Evolutionary conservation across 1,139 yeast species (phyloP).

Genomic region (Pichia sorboxylosa): DNA sequence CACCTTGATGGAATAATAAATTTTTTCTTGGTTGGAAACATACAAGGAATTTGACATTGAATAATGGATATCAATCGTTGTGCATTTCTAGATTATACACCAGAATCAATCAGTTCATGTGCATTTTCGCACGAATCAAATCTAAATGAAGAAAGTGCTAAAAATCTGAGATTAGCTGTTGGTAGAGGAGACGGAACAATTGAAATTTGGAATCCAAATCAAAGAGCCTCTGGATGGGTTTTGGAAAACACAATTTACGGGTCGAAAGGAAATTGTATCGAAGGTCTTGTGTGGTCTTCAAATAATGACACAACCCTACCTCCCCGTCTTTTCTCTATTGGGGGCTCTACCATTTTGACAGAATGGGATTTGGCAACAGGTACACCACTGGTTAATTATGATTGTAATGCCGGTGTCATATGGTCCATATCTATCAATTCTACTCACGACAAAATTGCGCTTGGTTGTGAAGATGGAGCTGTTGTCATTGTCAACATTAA

Average conservation of each 20-base stretch:
- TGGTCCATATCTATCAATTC: slow-evolving; percentile 77
- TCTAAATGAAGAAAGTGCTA: slow-evolving; percentile 38
- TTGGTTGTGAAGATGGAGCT: slow-evolving; percentile 93
- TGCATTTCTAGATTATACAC: slow-evolving; percentile 81
- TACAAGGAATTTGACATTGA: too few relatives aligned
- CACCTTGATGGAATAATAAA: neutral
- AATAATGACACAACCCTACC: slow-evolving; percentile 21
- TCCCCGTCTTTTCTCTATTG: slow-evolving; percentile 78
- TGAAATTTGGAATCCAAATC: slow-evolving; percentile 84
- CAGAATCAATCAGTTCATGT: slow-evolving; percentile 74
- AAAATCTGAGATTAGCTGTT: slow-evolving; percentile 68
- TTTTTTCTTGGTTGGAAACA: too few relatives aligned
- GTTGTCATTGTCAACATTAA: slow-evolving; percentile 73
- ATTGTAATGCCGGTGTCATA: slow-evolving; percentile 86
- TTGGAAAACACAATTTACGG: slow-evolving; percentile 60
- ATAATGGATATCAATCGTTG: slow-evolving; percentile 89
- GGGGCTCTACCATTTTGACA: slow-evolving; percentile 82
- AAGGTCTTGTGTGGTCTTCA: slow-evolving; percentile 77
- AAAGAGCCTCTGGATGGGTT: slow-evolving; percentile 39
- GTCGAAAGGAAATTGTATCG: slow-evolving; percentile 73
- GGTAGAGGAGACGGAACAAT: slow-evolving; percentile 93
- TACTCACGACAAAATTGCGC: slow-evolving; percentile 56
- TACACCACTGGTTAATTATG: slow-evolving; percentile 61
- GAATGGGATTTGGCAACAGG: slow-evolving; percentile 86
- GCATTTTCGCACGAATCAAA: slow-evolving; percentile 55